Evolutionary conservation across 768 basidiomycete species (phyloP), one percentile per base, ranked within the genome.

Genomic region (Leccinum incarnatum): DNA sequence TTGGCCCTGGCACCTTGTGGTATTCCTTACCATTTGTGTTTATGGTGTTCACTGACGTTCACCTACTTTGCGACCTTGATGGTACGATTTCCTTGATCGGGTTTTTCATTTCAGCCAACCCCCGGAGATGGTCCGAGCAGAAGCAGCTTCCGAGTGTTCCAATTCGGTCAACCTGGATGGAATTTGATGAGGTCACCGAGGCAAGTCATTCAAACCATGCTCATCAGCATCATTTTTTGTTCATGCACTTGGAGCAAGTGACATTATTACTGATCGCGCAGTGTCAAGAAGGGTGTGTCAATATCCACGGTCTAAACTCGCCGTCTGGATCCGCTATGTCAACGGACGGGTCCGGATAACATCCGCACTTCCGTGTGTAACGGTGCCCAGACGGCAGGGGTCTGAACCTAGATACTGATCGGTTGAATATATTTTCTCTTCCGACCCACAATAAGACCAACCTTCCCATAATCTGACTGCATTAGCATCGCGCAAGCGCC

Each of bases 1-100:
- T 5, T 23, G 60, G 64, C 45, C 54, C 71, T 12, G 55, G 23
- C n/a, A 27, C 27, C 9, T 14, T 50, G 27, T 17, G 4, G 17
- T 49, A 6, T 11, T 30, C 27, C 23, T n/a, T 2, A 19, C 4
- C 2, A 17, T 50, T 9, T 11, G 47, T 14, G 1, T 34, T 30
- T 7, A 19, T 36, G 15, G 12, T 7, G 36, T 23, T 51, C 34
- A 21, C 11, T 14, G 3, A 29, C 0, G 11, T 12, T 4, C 29
- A 51, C 50, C 50, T 21, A 50, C 29, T 19, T 50, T 17, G 49
- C 49, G 49, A 50, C 23, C 29, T 50, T 14, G 29, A 30, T 15
- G 5, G 10, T 29, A n/a, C 9, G 27, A 50, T 50, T 50, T 15
- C 9, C 12, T 19, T 46, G 53, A n/a, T 30, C 5, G 19, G 46